Evolutionary conservation across 2,329 filamentous ascomycete species (phyloP), one percentile per base, ranked within the genome.

Genomic region (Ceratocystis eucalypticola): DNA sequence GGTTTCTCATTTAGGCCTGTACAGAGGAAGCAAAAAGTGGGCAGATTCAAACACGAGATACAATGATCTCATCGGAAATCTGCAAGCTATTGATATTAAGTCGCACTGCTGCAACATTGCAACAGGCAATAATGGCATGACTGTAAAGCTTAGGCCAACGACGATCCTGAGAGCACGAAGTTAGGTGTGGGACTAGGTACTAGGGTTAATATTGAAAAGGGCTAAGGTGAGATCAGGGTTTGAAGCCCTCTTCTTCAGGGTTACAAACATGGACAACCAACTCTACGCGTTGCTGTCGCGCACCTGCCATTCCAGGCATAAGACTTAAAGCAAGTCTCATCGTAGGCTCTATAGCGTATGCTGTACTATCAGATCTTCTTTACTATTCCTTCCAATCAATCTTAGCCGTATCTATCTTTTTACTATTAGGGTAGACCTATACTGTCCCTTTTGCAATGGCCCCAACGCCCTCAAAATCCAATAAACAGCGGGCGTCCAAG

Each of bases 401-500:
- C 48, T 15, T 7, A 8, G 28, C 12, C 15, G 55, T 15, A 20
- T 25, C 17, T 20, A n/a, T 20, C 33, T 22, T 20, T 25, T 10
- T 8, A 28, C 8, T 22, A 15, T 53, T 25, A 10, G 20, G 17
- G n/a, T 17, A n/a, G 3, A 28, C 15, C 25, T n/a, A 5, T 59
- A 25, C 53, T 37, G 15, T 37, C 28, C 30, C 33, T 15, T 25
- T 30, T 28, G 68, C 55, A 44, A 77, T 77, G 75, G 71, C 75
- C 22, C 74, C 75, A 8, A 65, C 70, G 50, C 67, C 55, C 25
- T 59, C 78, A 0, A 79, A 78, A 64, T 70, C 77, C 0, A 64
- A n/a, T 30, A 59, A 57, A 22, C 70, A 76, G 33, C 77, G 74
- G 65, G 45, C 61, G 8, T 88, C 88, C 75, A 89, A 87, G 71